A percentile compares a stretch with the other conserved stretches of the same genome.
phyloP scores from a whole-genome alignment of 139 green algal species.

The Picochlorum sp. region DNA sequence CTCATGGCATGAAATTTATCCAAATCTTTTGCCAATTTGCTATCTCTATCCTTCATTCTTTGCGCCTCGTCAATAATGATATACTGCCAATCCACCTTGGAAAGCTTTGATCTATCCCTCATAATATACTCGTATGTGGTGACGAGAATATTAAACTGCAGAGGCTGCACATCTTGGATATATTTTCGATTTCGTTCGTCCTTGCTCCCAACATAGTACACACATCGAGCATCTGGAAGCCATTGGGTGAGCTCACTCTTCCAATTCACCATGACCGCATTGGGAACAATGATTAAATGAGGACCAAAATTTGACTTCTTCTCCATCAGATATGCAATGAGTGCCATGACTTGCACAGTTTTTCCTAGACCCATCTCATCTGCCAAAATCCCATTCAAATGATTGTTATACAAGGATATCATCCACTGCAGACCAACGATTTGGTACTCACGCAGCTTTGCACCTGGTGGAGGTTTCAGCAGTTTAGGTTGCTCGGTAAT shows the following conservation, averaged over 20 bases:
- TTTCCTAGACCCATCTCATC: conserved; percentile 92
- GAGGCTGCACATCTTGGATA: conserved; percentile 36
- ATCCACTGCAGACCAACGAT: conserved; percentile 93
- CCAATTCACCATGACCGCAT: conserved; percentile 98
- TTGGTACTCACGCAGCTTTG: conserved; percentile 86
- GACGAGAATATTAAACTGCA: conserved; percentile 95
- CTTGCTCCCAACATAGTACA: conserved; percentile 68
- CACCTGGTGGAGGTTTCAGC: conserved; percentile 49
- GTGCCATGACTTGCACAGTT: conserved; percentile 91
- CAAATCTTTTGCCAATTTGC: conserved; percentile 68
- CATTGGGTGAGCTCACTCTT: conserved; percentile 82
- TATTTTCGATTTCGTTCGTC: conserved; percentile 70
- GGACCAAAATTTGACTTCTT: conserved; percentile 88
- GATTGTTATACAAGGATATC: conserved; percentile 92
- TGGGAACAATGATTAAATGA: conserved; percentile 97
- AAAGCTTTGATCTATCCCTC: conserved; percentile 63
- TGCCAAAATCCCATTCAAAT: conserved; percentile 94
- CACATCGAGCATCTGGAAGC: conserved; percentile 64
- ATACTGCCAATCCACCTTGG: conserved; percentile 87
- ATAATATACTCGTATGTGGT: conserved; percentile 99
- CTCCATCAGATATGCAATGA: conserved; percentile 93
- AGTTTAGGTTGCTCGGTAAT: conserved; percentile 60
- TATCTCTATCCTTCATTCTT: conserved; percentile 88
- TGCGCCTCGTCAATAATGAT: conserved; percentile 99
- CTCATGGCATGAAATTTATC: conserved; percentile 59